phyloP scores from a whole-genome alignment of 805 yeast genomes.

The Candida vaughaniae region DNA sequence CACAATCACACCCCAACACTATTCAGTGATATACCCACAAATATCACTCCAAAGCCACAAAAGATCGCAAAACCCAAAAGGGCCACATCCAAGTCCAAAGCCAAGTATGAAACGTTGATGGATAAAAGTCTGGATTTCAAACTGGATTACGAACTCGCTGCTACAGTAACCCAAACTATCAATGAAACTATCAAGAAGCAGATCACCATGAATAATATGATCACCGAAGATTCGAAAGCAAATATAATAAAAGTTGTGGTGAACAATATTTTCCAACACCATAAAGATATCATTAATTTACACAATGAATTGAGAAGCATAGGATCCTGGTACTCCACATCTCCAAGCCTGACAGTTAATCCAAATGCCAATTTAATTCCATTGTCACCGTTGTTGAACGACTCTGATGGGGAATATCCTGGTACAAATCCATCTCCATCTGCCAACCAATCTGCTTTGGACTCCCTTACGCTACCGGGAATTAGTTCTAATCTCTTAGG shows the following conservation, averaged over 20 bases:
- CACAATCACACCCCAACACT: slow-evolving; percentile 51
- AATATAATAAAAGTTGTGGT: slow-evolving; percentile 7
- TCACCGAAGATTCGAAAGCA: slow-evolving; percentile 9
- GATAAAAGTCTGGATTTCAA: slow-evolving; percentile 1
- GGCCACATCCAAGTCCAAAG: not conserved
- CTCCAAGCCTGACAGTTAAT: slow-evolving; percentile 7
- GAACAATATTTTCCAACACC: slow-evolving; percentile 7
- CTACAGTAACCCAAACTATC: slow-evolving; percentile 6
- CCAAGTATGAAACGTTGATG: not conserved
- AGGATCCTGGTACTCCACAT: slow-evolving; percentile 9
- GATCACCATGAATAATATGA: slow-evolving; percentile 3
- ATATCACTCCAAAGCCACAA: not conserved
- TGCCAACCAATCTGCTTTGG: slow-evolving; percentile 3
- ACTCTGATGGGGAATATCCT: slow-evolving; percentile 20
- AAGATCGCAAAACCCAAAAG: slow-evolving; percentile 1
- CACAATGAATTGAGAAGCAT: slow-evolving; percentile 1
- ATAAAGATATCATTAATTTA: slow-evolving; percentile 6
- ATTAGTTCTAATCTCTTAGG: slow-evolving; percentile 8
- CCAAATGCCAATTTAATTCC: slow-evolving; percentile 22
- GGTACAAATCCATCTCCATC: slow-evolving; percentile 6
- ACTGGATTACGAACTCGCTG: slow-evolving; percentile 8
- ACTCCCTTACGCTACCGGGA: slow-evolving; percentile 13
- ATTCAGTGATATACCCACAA: too few relatives aligned
- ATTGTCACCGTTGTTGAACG: slow-evolving; percentile 29
- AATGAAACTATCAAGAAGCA: slow-evolving; percentile 8